Percentiles rank a stretch among this genome's conserved stretches.
These are phyloP conservation scores for Arxiozyma slooffiae DNA, from an alignment of 1,139 yeast species.

Conservation along the genomic window DNA sequence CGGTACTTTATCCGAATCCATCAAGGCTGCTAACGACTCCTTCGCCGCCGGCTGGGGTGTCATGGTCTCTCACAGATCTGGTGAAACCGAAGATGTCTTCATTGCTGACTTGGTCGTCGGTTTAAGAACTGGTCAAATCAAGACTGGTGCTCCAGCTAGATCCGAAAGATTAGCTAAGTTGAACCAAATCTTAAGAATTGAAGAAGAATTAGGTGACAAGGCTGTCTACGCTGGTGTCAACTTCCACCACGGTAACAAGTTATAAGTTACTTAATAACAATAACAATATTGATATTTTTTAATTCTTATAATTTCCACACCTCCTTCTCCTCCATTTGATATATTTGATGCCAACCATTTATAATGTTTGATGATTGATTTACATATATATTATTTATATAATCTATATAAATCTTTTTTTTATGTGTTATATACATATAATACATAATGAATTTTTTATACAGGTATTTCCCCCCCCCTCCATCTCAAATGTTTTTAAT, in stretches of 20 bases:
- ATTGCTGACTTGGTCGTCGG: slow-evolving; percentile 96
- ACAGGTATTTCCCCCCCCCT: too few relatives aligned
- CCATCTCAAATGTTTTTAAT: too few relatives aligned
- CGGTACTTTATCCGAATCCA: slow-evolving; percentile 84
- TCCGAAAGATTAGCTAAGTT: slow-evolving; percentile 97
- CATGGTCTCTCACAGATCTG: slow-evolving; percentile 96
- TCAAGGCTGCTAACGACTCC: slow-evolving; percentile 85
- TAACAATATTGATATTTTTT: neutral
- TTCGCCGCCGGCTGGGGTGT: slow-evolving; percentile 94
- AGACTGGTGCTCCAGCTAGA: slow-evolving; percentile 99
- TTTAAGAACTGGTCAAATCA: slow-evolving; percentile 93
- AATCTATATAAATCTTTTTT: too few relatives aligned
- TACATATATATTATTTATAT: too few relatives aligned
- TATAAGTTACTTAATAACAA: slow-evolving; percentile 19
- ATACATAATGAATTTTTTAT: too few relatives aligned
- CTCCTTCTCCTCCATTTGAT: too few relatives aligned
- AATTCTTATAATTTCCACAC: too few relatives aligned
- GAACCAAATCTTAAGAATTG: slow-evolving; percentile 93
- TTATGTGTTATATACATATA: too few relatives aligned
- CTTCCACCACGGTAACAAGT: slow-evolving; percentile 48
- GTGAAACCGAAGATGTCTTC: slow-evolving; percentile 97
- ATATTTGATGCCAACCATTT: neutral
- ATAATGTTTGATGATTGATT: neutral
- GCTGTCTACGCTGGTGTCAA: slow-evolving; percentile 87
- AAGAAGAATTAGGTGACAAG: slow-evolving; percentile 93